Percentiles rank a stretch among this genome's conserved stretches.
Conservation (phyloP, 164 flowering plant species). For the Aristolochia contorta region DNA sequence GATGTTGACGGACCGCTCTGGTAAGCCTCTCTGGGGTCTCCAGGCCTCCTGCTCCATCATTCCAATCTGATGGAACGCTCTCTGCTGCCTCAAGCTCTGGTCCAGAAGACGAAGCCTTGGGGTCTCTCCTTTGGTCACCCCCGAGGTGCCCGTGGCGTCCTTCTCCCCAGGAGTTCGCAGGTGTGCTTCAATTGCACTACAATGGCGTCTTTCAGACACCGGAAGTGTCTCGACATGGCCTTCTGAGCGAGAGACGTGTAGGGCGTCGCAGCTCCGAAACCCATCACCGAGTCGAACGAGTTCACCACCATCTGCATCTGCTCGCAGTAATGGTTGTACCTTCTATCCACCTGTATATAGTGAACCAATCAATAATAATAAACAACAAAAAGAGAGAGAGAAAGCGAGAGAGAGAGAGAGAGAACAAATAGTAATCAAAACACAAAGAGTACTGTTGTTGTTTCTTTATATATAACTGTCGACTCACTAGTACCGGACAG, state of each 20-base stretch:
- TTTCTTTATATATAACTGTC: no score
- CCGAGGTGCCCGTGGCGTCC: conserved; percentile 41
- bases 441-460: neutral
- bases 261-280: conserved; percentile 82
- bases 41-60: conserved; percentile 98
- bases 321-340: conserved; percentile 89
- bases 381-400: no score
- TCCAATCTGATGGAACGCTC: conserved; percentile 85
- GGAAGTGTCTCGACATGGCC: conserved; percentile 95
- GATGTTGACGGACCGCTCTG: conserved; percentile 90
- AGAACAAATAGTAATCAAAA: neutral
- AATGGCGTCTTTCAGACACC: conserved; percentile 90
- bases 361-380: no score
- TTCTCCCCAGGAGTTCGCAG: conserved; percentile 85
- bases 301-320: conserved; percentile 97
- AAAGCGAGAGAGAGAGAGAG: neutral
- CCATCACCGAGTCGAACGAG: conserved; percentile 90
- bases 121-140: conserved; percentile 90
- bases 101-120: conserved; percentile 80
- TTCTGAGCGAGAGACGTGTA: conserved; percentile 86
- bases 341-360: conserved; percentile 93
- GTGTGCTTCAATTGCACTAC: conserved; percentile 62
- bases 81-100: conserved; percentile 84
- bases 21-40: conserved; percentile 95
- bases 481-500: no score